Evolutionary conservation across 331 rosid genomes (phyloP).

Genomic region (Saraca asoca): DNA sequence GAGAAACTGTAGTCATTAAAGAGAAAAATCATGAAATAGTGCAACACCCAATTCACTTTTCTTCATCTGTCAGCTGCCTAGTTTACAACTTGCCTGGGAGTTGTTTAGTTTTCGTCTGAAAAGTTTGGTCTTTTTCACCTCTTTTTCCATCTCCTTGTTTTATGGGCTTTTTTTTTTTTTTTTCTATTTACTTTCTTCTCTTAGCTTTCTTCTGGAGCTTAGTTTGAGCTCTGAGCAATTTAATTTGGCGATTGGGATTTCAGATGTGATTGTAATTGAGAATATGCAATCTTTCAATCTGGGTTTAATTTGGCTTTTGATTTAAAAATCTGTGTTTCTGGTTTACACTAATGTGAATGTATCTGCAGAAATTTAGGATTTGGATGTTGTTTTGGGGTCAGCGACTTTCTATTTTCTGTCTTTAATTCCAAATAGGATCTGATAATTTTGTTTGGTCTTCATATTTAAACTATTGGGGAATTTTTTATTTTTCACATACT

Average conservation of each 20-base stretch:
- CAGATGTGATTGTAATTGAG: slow-evolving; percentile 3
- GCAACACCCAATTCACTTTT: slow-evolving; percentile 18
- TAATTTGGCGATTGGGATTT: slow-evolving; percentile 21
- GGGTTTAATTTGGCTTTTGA: slow-evolving; percentile 37
- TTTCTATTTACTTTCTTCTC: slow-evolving; percentile 20
- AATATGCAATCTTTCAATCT: slow-evolving; percentile 31
- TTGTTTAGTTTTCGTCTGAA: slow-evolving; percentile 26
- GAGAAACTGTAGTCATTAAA: slow-evolving; percentile 35
- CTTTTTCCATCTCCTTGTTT: slow-evolving; percentile 11
- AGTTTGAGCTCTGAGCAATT: slow-evolving; percentile 19
- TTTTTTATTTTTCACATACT: slow-evolving; percentile 15
- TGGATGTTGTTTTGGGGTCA: slow-evolving; percentile 24
- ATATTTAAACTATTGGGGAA: slow-evolving; percentile 15
- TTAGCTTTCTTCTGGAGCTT: slow-evolving; percentile 5
- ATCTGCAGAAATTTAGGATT: slow-evolving; percentile 30
- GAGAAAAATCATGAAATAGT: slow-evolving; percentile 24
- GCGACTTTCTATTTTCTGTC: slow-evolving; percentile 24
- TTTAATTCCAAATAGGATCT: slow-evolving; percentile 26
- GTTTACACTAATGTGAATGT: slow-evolving; percentile 30
- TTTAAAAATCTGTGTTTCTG: slow-evolving; percentile 27
- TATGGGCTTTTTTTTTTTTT: slow-evolving; percentile 19
- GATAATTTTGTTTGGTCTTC: slow-evolving; percentile 24
- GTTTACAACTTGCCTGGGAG: neutral
- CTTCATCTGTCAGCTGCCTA: slow-evolving; percentile 23
- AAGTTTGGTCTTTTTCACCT: slow-evolving; percentile 6